Evolutionary conservation across 2,329 filamentous ascomycete species (phyloP).

Genomic region (Drechslerella dactyloides): DNA sequence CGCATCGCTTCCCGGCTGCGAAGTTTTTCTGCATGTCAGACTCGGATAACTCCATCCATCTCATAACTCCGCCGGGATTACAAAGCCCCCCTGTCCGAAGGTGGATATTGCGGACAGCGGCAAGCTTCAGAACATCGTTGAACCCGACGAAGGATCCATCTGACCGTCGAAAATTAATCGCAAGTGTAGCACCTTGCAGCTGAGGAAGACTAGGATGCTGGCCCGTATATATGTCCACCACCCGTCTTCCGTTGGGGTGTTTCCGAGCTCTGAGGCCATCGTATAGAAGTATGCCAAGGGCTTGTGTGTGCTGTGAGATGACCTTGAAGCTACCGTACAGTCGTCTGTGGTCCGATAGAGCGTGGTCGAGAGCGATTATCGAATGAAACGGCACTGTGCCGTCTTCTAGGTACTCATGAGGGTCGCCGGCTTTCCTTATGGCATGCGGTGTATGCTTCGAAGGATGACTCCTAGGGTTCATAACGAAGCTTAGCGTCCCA

Average conservation of each 20-base stretch:
- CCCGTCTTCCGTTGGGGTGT: conserved; percentile 71
- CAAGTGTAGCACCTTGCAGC: conserved; percentile 74
- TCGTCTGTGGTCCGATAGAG: conserved; percentile 71
- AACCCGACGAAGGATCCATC: conserved; percentile 77
- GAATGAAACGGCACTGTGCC: conserved; percentile 89
- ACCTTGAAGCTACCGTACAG: conserved; percentile 75
- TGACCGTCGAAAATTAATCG: conserved; percentile 79
- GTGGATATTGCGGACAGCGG: conserved; percentile 78
- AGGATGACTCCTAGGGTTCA: conserved; percentile 60
- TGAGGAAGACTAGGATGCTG: conserved; percentile 57
- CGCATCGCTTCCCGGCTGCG: conserved; percentile 82
- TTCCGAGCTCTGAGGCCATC: conserved; percentile 66
- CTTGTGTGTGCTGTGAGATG: conserved; percentile 74
- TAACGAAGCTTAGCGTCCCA: conserved; percentile 89
- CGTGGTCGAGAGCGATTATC: conserved; percentile 80
- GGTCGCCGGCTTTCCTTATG: conserved; percentile 67
- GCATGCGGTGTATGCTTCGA: conserved; percentile 83
- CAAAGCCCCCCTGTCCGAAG: conserved; percentile 87
- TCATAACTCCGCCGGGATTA: conserved; percentile 85
- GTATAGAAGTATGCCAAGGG: conserved; percentile 68
- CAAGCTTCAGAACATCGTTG: conserved; percentile 84
- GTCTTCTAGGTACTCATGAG: conserved; percentile 87
- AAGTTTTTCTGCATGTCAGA: conserved; percentile 87
- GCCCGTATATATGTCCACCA: conserved; percentile 70
- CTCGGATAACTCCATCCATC: conserved; percentile 72